Evolutionary conservation across 352 stramenopile species (phyloP), one percentile per base, ranked within the genome.

Genomic region (Aphanomyces stellatus): DNA sequence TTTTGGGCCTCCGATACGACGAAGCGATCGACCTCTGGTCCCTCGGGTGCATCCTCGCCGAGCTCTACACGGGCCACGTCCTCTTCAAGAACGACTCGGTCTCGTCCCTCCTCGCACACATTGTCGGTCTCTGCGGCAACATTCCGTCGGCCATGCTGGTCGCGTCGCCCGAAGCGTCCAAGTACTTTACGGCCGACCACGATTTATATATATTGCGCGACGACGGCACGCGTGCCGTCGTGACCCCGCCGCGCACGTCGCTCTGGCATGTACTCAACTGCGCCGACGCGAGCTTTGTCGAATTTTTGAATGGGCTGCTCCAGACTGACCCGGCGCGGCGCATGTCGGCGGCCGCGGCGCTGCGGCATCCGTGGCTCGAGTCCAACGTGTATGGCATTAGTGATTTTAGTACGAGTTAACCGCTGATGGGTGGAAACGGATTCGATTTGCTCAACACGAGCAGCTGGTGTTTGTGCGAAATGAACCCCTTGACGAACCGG

Each of bases 391-490:
- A 87, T 74, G 85, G 79, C 62, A 79, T 77, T 68, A 55, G 40
- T 55, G 40, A 65, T 28, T 41, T 51, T 56, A 49, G 25, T n/a
- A 35, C 28, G 35, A 49, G 10, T 28, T 67, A 88, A 91, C 85
- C 72, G 17, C 83, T 76, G 71, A 95, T 91, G 37, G 79, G 46
- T 42, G 95, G 95, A 72, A 98, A 98, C 35, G 95, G 85, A 71
- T 97, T 86, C 65, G 89, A 78, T 69, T 98, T 98, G 70, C 88
- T 97, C 31, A 99, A 78, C 17, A 98, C 94, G 37, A 98, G 78
- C 7, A 98, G 88, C 72, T 97, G 96, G 75, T 98, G 98, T 66
- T 91, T 82, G 77, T 98, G 95, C 53, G 90, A 97, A 74, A 99
- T 95, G 81, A 98, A 99, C 19, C 96, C 96, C 59, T 97, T 96